Conservation (phyloP, 129 eudicot genomes). For the Pulicaria dysenterica region DNA sequence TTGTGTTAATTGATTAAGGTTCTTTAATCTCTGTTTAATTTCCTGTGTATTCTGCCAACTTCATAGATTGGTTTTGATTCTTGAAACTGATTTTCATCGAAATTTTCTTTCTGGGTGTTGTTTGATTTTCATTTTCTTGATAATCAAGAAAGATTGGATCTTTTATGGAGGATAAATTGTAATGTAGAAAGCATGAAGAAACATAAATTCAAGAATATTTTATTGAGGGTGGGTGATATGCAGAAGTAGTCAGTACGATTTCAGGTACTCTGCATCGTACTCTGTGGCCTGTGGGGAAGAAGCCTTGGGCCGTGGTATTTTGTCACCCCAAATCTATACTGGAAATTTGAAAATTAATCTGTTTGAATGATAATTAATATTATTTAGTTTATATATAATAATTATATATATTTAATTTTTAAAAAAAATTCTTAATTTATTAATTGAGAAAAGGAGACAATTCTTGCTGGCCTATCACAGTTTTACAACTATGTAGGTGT, state of each 20-base stretch:
- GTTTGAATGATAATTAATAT: too few relatives aligned
- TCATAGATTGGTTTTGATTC: constrained; percentile 5
- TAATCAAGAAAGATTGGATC: background rate
- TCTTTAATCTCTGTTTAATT: background rate
- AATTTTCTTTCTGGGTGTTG: background rate
- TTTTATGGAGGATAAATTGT: background rate
- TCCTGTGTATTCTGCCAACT: background rate
- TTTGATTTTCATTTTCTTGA: background rate
- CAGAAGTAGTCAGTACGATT: constrained; percentile 20
- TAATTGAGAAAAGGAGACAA: too few relatives aligned
- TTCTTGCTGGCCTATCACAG: too few relatives aligned
- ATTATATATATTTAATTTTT: too few relatives aligned
- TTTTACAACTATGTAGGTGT: too few relatives aligned
- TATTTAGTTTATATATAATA: too few relatives aligned
- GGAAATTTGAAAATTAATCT: too few relatives aligned
- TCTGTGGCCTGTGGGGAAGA: constrained; percentile 20
- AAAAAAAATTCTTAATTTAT: too few relatives aligned
- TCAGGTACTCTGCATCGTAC: constrained; percentile 20
- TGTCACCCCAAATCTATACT: too few relatives aligned
- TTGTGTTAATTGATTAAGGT: background rate
- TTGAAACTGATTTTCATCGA: too few relatives aligned
- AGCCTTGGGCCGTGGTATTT: constrained; percentile 21
- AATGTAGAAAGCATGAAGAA: background rate
- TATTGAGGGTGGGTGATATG: background rate
- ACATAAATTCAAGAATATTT: background rate